Evolutionary conservation across 345 rosid genomes (phyloP), one percentile per base, ranked within the genome.

Genomic region (Nephelium lappaceum): DNA sequence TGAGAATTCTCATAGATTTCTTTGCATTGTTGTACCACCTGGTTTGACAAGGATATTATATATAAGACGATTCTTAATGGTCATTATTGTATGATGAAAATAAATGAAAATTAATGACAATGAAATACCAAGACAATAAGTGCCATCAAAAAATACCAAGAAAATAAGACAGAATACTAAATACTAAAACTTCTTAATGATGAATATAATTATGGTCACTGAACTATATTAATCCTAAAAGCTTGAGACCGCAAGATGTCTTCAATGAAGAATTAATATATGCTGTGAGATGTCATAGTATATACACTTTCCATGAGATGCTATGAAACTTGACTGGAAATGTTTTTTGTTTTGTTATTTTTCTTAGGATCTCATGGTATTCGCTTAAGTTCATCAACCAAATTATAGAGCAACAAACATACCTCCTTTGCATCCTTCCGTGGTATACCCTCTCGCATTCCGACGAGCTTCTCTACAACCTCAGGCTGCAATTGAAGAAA

Each of bases 371-470:
- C 38, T 5, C 27, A 24, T 5, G 58, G 60, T 53, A 53, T 53
- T 51, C n/a, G 0, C 16, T 16, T 1, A 53, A 53, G 15, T 53
- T 16, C n/a, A 16, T 16, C 58, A n/a, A 55, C 18, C 62, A 57
- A 68, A 77, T 43, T 16, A 27, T 12, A 71, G 72, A n/a, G 21
- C 18, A 7, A 51, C 61, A 61, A 12, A 57, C 41, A 49, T 89
- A 94, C 99, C 98, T 96, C 99, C 86, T 94, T 96, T 10, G 99
- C 94, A 78, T 96, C 99, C 78, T 96, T 96, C 63, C 94, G 73
- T 8, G 98, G 99, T 75, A 96, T 96, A 71, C 99, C 99, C 85
- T 96, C 98, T 77, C 98, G 93, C 39, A 94, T 79, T 82, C 86
- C 90, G 38, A 96, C 99, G 85, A 96, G 97, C 90, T 93, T 96